phyloP scores from a whole-genome alignment of 805 yeast species.

The Ogataea siamensis region DNA sequence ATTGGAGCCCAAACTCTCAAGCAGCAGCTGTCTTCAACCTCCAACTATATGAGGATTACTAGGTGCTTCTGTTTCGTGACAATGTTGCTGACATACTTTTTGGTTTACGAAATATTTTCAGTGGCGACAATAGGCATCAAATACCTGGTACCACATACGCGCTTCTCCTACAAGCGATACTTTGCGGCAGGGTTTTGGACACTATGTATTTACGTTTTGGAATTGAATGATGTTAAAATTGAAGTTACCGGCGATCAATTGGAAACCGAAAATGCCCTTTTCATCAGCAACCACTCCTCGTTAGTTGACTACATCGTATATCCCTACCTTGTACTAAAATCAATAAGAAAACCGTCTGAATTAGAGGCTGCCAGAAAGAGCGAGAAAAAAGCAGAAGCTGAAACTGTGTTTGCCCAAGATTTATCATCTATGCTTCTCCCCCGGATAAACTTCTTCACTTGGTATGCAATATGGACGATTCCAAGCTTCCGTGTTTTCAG shows the following conservation, averaged over 20 bases:
- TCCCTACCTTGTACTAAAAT: constrained; percentile 38
- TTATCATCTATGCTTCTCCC: constrained; percentile 37
- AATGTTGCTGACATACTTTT: constrained; percentile 20
- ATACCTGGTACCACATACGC: constrained; percentile 24
- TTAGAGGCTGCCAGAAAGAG: constrained; percentile 3
- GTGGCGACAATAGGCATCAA: constrained; percentile 19
- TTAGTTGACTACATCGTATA: constrained; percentile 63
- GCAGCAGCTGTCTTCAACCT: constrained; percentile 7
- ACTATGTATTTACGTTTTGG: constrained; percentile 33
- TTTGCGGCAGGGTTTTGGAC: constrained; percentile 35
- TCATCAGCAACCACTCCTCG: constrained; percentile 62
- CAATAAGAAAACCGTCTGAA: constrained; percentile 14
- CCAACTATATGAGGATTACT: constrained; percentile 15
- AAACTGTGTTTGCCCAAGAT: constrained; percentile 27
- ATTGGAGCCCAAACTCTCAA: constrained; percentile 21
- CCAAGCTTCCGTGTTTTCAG: constrained; percentile 52
- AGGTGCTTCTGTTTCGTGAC: constrained; percentile 25
- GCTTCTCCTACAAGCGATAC: constrained; percentile 20
- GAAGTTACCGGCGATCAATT: constrained; percentile 43
- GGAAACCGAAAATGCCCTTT: constrained; percentile 36
- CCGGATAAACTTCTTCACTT: constrained; percentile 57
- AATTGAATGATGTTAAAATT: constrained; percentile 38
- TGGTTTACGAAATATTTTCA: constrained; percentile 18
- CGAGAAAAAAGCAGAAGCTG: constrained; percentile 7
- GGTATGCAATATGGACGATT: constrained; percentile 64